phyloP scores from a whole-genome alignment of 257 asterid species.

The Capsicum rhomboideum region DNA sequence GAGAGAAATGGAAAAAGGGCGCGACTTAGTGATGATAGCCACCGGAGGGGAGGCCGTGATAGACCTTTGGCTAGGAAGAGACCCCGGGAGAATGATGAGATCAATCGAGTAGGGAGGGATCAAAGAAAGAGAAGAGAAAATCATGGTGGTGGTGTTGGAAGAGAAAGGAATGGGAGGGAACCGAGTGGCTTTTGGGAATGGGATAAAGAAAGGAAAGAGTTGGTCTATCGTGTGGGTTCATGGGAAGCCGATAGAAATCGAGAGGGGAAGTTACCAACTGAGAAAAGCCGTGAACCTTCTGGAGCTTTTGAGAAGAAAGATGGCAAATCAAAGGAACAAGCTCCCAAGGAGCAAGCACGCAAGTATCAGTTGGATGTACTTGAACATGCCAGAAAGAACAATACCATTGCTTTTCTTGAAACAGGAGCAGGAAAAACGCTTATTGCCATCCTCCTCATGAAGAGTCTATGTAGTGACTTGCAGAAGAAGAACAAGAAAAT shows the following conservation, averaged over 20 bases:
- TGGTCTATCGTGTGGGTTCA: slow-evolving; percentile 67
- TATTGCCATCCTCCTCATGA: slow-evolving; percentile 88
- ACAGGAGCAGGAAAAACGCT: slow-evolving; percentile 98
- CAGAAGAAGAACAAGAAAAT: slow-evolving; percentile 64
- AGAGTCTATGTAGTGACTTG: slow-evolving; percentile 61
- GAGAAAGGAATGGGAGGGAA: slow-evolving; percentile 53
- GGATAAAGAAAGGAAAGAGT: slow-evolving; percentile 67
- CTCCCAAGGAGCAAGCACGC: slow-evolving; percentile 88
- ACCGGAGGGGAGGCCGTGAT: slow-evolving; percentile 42
- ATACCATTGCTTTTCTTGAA: slow-evolving; percentile 94
- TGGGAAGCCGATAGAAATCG: slow-evolving; percentile 65
- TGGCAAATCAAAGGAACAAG: slow-evolving; percentile 45
- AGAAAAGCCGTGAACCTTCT: slow-evolving; percentile 22
- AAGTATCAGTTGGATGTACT: slow-evolving; percentile 94
- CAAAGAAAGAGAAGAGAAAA: slow-evolving; percentile 58
- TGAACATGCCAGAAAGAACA: slow-evolving; percentile 87
- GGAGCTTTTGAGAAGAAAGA: slow-evolving; percentile 38
- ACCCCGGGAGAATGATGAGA: slow-evolving; percentile 41
- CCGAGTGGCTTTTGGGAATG: slow-evolving; percentile 92
- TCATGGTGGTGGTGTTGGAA: slow-evolving; percentile 43
- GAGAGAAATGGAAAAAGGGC: slow-evolving; percentile 38
- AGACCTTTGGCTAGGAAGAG: slow-evolving; percentile 59
- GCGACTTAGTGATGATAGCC: slow-evolving; percentile 32
- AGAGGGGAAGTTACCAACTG: slow-evolving; percentile 38
- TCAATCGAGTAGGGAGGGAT: slow-evolving; percentile 46